phyloP scores from a whole-genome alignment of 495 filamentous ascomycete species.

The Hypomontagnella submonticulosa region DNA sequence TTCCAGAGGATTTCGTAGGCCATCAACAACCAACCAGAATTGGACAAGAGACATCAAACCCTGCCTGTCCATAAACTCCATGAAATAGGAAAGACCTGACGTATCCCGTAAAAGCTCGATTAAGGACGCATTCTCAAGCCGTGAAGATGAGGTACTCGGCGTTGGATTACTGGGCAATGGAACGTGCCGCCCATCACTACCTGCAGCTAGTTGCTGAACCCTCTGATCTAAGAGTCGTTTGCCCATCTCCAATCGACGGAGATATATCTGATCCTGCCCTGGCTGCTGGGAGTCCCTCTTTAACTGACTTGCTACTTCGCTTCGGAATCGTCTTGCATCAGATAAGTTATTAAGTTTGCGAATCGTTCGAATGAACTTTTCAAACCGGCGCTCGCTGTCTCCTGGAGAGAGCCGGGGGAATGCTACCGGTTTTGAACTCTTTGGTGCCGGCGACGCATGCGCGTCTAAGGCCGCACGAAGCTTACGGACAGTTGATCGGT shows the following conservation, averaged over 20 bases:
- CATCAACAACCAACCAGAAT: conserved; percentile 98
- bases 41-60: conserved; percentile 89
- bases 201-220: conserved; percentile 81
- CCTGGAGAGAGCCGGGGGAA: conserved; percentile 71
- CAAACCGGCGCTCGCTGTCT: conserved; percentile 92
- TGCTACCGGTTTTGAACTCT: conserved; percentile 66
- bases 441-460: conserved; percentile 87
- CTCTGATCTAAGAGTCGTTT: conserved; percentile 91
- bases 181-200: conserved; percentile 61
- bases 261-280: conserved; percentile 82
- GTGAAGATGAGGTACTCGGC: conserved; percentile 60
- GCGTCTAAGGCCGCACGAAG: conserved; percentile 93
- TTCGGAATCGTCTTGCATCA: conserved; percentile 90
- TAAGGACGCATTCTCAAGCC: conserved; percentile 75
- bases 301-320: conserved; percentile 90
- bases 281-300: conserved; percentile 84
- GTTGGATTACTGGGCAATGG: conserved; percentile 46
- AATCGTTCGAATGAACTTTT: conserved; percentile 91
- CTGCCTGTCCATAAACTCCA: conserved; percentile 99
- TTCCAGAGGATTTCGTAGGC: conserved; percentile 94
- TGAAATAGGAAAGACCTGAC: conserved; percentile 94
- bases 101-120: conserved; percentile 87
- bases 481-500: conserved; percentile 94
- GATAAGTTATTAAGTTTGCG: conserved; percentile 91
- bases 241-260: conserved; percentile 89